phyloP scores from a whole-genome alignment of 805 yeast genomes.

The Kodamaea neixiangensis region DNA sequence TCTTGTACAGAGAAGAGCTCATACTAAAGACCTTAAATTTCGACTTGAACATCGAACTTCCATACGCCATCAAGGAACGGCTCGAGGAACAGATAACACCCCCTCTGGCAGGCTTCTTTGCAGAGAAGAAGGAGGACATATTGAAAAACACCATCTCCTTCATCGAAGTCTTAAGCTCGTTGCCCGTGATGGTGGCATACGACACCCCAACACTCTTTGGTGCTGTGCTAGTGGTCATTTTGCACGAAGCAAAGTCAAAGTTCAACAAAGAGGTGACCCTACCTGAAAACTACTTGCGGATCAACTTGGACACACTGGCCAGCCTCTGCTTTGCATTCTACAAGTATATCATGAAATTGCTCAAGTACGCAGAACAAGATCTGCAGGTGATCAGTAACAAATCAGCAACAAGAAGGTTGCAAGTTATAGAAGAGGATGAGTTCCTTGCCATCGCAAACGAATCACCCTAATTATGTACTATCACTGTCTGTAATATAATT shows the following conservation, averaged over 20 bases:
- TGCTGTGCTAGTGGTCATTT: slow-evolving; percentile 23
- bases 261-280: slow-evolving; percentile 18
- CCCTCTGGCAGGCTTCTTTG: slow-evolving; percentile 4
- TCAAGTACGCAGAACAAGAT: slow-evolving; percentile 24
- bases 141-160: slow-evolving; percentile 33
- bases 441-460: slow-evolving; percentile 19
- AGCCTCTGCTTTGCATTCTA: slow-evolving; percentile 26
- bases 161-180: slow-evolving; percentile 39
- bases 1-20: slow-evolving; percentile 44
- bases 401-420: slow-evolving; percentile 21
- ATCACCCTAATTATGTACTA: background rate
- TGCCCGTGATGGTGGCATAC: slow-evolving; percentile 40
- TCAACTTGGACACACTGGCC: slow-evolving; percentile 17
- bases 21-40: slow-evolving; percentile 40
- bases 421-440: slow-evolving; percentile 15
- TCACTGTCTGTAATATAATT: background rate
- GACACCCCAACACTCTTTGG: slow-evolving; percentile 36
- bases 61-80: slow-evolving; percentile 35
- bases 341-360: slow-evolving; percentile 24
- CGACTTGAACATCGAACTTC: slow-evolving; percentile 41
- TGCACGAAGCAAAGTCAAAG: slow-evolving; percentile 23
- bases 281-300: slow-evolving; percentile 22
- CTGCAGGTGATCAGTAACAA: slow-evolving; percentile 26
- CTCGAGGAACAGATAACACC: slow-evolving; percentile 17
- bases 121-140: slow-evolving; percentile 18